These are phyloP conservation scores for Acrocalymma vagum DNA, from an alignment of 2,329 filamentous ascomycete genomes.

Conservation along the genomic window DNA sequence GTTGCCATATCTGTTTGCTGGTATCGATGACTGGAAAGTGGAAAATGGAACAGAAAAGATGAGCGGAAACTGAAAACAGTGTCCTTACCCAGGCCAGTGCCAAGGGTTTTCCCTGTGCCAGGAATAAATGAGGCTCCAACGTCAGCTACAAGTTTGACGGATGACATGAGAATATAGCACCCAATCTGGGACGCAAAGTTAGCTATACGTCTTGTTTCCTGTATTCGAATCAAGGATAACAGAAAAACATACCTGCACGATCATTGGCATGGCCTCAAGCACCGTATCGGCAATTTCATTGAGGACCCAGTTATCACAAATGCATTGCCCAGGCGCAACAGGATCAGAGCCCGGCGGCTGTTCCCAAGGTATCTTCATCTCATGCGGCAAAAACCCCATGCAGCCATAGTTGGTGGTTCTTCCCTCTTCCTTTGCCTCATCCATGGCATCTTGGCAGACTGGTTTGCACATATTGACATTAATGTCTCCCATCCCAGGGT, in stretches of 20 bases:
- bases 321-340: constrained; percentile 5
- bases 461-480: neutral
- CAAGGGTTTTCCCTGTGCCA: constrained; percentile 4
- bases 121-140: constrained; percentile 8
- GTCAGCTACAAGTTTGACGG: constrained; percentile 12
- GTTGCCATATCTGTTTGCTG: constrained; percentile 7
- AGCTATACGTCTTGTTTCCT: too few species aligned
- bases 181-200: too few species aligned
- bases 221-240: too few species aligned
- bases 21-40: neutral
- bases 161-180: constrained; percentile 15
- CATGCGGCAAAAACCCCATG: constrained; percentile 3
- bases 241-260: constrained; percentile 12
- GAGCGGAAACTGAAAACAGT: too few species aligned
- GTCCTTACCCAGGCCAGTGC: constrained; percentile 8
- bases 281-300: constrained; percentile 14
- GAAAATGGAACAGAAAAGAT: neutral
- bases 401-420: constrained; percentile 17
- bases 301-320: constrained; percentile 11
- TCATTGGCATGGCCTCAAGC: constrained; percentile 15
- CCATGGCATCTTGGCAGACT: neutral
- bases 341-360: constrained; percentile 3
- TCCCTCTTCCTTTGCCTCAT: constrained; percentile 5
- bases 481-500: too few species aligned
- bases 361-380: constrained; percentile 8